Evolutionary conservation across 2,329 filamentous ascomycete genomes (phyloP).

Genomic region (Trichoderma harzianum): DNA sequence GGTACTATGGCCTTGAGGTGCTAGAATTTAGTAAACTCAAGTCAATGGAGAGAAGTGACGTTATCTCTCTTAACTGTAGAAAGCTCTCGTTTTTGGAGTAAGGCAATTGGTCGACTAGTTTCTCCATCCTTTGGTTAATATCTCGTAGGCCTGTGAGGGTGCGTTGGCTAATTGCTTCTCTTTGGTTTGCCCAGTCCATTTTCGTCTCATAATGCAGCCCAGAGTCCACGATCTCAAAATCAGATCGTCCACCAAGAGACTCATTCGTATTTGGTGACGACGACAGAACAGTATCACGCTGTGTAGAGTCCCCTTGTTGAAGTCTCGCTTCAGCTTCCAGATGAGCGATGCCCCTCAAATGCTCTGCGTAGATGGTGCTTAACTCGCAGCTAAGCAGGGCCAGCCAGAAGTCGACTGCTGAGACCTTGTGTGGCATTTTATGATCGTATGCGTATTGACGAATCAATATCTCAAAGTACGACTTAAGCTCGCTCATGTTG

Average conservation of each 20-base stretch:
- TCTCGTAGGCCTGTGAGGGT: conserved; percentile 58
- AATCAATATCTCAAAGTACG: conserved; percentile 75
- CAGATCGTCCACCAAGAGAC: too few species aligned
- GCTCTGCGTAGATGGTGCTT: conserved; percentile 66
- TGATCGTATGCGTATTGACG: conserved; percentile 71
- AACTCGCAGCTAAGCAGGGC: conserved; percentile 79
- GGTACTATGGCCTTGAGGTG: not conserved
- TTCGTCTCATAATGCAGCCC: not conserved
- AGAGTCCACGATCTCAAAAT: not conserved
- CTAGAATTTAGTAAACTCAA: conserved; percentile 35
- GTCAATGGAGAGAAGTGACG: conserved; percentile 73
- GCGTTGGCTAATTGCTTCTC: conserved; percentile 42
- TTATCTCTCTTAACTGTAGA: conserved; percentile 68
- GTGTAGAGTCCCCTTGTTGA: not conserved
- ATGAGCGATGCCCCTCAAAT: conserved; percentile 41
- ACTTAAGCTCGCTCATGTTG: conserved; percentile 45
- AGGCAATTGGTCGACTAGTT: conserved; percentile 64
- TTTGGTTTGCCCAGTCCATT: conserved; percentile 25
- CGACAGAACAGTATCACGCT: not conserved
- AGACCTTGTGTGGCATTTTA: conserved; percentile 54
- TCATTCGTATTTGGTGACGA: conserved; percentile 17
- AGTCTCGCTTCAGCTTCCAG: conserved; percentile 24
- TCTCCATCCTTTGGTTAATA: conserved; percentile 68
- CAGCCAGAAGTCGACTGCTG: conserved; percentile 74
- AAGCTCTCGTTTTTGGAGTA: conserved; percentile 66